Base-by-base conservation (phyloP, 192 early-diverging fungal genomes). In the Backusella macrospora region DNA sequence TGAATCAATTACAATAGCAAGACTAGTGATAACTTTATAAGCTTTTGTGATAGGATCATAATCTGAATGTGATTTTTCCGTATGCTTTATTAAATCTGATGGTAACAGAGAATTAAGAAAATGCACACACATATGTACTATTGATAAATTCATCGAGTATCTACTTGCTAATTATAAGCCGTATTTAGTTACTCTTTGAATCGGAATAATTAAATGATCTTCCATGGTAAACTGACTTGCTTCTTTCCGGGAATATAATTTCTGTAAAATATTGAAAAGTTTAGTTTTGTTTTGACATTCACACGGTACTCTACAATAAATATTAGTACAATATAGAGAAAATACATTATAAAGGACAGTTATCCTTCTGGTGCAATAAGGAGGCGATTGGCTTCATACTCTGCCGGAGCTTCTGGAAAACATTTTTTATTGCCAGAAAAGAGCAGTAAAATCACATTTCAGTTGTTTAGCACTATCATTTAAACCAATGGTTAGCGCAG, bases 111-210 rank as follows among this genome's bases (percentile, higher is more conserved):
- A 23, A 13, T 23, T 5, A 26, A 7, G n/a, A 21, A n/a, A 3
- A 18, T 52, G 21, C 4, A 9, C 1, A 5, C 42, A 43, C 5
- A 9, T 9, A 43, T 9, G 5, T 5, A 10, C 6, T 43, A 43
- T 34, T 0, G 0, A 34, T 34, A 43, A 9, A 43, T 43, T 59
- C 7, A 26, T 6, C n/a, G 0, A 40, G 37, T 43, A 5, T 15
- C 6, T 73, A 73, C 82, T 84, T 74, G 82, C 85, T 42, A 93
- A 78, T 34, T 92, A 75, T 74, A 93, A 73, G 39, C 87, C 86
- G 81, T 94, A 93, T 29, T 90, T 86, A 0, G 92, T 86, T 15
- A 92, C 87, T 23, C 92, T 85, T 79, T 93, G 92, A 66, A 93
- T 91, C 2, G 92, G 92, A 79, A 92, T 89, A 55, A 93, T 92